These are phyloP conservation scores for Yamadazyma ubonensis DNA, from an alignment of 805 yeast species.

Conservation along the genomic window DNA sequence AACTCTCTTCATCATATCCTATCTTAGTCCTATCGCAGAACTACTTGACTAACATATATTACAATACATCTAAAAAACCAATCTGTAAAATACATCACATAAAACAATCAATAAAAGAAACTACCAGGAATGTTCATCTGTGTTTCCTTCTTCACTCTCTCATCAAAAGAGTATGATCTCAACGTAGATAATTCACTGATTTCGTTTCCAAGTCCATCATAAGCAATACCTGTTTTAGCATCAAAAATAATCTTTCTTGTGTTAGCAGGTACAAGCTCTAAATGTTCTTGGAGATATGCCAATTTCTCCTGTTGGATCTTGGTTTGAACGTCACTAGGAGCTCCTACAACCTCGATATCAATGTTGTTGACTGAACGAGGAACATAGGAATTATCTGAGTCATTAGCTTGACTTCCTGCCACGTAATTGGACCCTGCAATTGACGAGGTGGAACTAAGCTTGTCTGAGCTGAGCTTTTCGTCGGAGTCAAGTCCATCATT, in stretches of 20 bases:
- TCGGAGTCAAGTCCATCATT: too few relatives aligned
- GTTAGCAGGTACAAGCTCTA: slow-evolving; percentile 14
- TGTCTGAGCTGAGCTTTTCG: too few relatives aligned
- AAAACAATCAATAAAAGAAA: slow-evolving; percentile 11
- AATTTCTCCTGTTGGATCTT: slow-evolving; percentile 12
- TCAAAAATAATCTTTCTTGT: slow-evolving; percentile 17
- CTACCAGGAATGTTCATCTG: slow-evolving; percentile 18
- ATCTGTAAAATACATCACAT: background rate
- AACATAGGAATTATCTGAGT: too few relatives aligned
- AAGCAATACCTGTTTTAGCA: slow-evolving; percentile 18
- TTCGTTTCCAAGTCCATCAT: slow-evolving; percentile 17
- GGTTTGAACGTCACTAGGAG: slow-evolving; percentile 12
- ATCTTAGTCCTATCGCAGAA: too few relatives aligned
- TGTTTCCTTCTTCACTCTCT: slow-evolving; percentile 5
- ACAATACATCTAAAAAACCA: background rate
- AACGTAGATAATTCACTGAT: slow-evolving; percentile 15
- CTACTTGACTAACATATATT: too few relatives aligned
- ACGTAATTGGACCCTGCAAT: background rate
- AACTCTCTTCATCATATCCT: too few relatives aligned
- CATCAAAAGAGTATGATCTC: slow-evolving; percentile 15
- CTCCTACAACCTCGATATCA: slow-evolving; percentile 16
- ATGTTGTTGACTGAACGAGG: slow-evolving; percentile 12
- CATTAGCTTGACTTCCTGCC: too few relatives aligned
- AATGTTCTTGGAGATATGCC: slow-evolving; percentile 10
- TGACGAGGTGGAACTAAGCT: slow-evolving; percentile 2